Percentiles rank a stretch among this genome's conserved stretches.
These are phyloP conservation scores for Alternaria hordeiaustralica DNA, from an alignment of 2,329 filamentous ascomycete genomes.

Conservation along the genomic window DNA sequence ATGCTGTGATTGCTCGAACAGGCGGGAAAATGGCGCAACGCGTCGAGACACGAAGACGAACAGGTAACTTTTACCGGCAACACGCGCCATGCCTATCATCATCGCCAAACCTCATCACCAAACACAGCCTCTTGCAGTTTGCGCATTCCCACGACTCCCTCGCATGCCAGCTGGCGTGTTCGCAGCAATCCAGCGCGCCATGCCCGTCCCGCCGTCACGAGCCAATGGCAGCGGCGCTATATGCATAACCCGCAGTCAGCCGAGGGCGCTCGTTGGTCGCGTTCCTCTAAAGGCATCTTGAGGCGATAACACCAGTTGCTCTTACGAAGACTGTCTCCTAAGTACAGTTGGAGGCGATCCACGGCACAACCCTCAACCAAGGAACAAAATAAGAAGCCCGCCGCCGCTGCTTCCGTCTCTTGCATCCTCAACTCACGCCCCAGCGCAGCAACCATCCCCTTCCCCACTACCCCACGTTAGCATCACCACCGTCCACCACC, in stretches of 20 bases:
- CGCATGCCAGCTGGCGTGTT: background rate
- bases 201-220: constrained; percentile 6
- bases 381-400: constrained; percentile 29
- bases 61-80: constrained; percentile 26
- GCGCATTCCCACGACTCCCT: background rate
- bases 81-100: background rate
- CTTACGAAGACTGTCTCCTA: constrained; percentile 24
- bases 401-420: constrained; percentile 4
- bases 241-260: constrained; percentile 29
- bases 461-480: constrained; percentile 24
- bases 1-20: constrained; percentile 23
- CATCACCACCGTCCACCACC: constrained; percentile 19
- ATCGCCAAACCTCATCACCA: background rate
- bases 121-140: background rate
- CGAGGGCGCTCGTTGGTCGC: constrained; percentile 22
- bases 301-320: constrained; percentile 16
- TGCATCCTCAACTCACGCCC: constrained; percentile 5
- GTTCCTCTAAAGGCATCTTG: constrained; percentile 26
- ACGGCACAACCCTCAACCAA: constrained; percentile 29
- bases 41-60: constrained; percentile 18
- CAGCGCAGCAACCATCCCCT: constrained; percentile 7
- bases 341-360: constrained; percentile 32
- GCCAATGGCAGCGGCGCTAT: constrained; percentile 31
- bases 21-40: constrained; percentile 22
- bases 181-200: constrained; percentile 2